Evolutionary conservation across 2,329 filamentous ascomycete genomes (phyloP).

Genomic region (Podosphaera fusca): DNA sequence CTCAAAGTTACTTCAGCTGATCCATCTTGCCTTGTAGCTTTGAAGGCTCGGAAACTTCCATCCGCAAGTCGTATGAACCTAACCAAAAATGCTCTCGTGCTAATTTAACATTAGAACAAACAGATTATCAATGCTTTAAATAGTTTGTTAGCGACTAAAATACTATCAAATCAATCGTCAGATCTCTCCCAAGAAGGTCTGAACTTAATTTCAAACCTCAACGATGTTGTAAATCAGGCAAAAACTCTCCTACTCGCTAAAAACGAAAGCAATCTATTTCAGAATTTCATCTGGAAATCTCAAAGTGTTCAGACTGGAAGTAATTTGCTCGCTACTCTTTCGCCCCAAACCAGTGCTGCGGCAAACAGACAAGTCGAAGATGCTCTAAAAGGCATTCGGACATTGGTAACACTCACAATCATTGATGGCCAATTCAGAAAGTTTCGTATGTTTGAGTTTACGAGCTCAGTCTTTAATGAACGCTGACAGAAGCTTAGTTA

Average conservation of each 20-base stretch:
- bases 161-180: slow-evolving; percentile 44
- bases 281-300: slow-evolving; percentile 94
- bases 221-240: slow-evolving; percentile 59
- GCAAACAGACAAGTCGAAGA: slow-evolving; percentile 67
- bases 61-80: slow-evolving; percentile 22
- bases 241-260: slow-evolving; percentile 74
- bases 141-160: slow-evolving; percentile 53
- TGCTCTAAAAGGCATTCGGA: slow-evolving; percentile 65
- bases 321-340: slow-evolving; percentile 33
- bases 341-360: slow-evolving; percentile 47
- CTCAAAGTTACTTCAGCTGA: background rate
- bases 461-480: background rate
- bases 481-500: slow-evolving; percentile 23
- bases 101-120: slow-evolving; percentile 23
- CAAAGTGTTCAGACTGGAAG: slow-evolving; percentile 45
- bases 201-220: slow-evolving; percentile 52
- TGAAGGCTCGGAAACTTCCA: slow-evolving; percentile 72
- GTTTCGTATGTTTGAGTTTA: slow-evolving; percentile 6
- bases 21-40: slow-evolving; percentile 28
- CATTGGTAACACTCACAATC: slow-evolving; percentile 68
- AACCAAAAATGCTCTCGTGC: background rate
- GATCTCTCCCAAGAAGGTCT: slow-evolving; percentile 68
- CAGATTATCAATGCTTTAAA: slow-evolving; percentile 86
- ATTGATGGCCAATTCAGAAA: slow-evolving; percentile 59
- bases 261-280: slow-evolving; percentile 81